Conservation (phyloP, 305 asterid species). For the Lippia alba region DNA sequence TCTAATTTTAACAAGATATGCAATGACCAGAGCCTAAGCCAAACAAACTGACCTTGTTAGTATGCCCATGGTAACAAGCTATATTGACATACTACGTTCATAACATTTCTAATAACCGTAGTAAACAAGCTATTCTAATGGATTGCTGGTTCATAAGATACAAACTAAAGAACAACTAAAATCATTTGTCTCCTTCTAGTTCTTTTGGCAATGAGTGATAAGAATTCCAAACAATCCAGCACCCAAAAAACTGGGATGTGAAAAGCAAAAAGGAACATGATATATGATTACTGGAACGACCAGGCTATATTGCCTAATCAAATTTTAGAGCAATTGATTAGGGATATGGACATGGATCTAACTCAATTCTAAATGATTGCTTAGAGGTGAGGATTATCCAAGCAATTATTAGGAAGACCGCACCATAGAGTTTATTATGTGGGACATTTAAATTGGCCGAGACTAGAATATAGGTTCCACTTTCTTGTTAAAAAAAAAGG, state of each 20-base stretch:
- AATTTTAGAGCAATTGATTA: conserved; percentile 1
- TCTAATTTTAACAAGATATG: not conserved
- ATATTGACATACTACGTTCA: too few species aligned
- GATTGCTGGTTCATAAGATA: conserved; percentile 3
- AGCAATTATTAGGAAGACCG: not conserved
- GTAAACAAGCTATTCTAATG: not conserved
- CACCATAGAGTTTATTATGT: too few species aligned
- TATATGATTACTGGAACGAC: not conserved
- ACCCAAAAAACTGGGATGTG: not conserved
- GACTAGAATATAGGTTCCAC: not conserved
- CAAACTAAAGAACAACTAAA: not conserved
- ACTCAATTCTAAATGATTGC: too few species aligned
- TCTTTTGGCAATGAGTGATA: conserved; percentile 1
- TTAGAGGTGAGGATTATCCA: not conserved
- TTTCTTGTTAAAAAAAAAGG: too few species aligned
- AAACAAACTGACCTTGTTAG: not conserved
- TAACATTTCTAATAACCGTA: too few species aligned
- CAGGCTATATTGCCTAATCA: not conserved
- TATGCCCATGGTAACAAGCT: too few species aligned
- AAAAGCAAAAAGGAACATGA: not conserved
- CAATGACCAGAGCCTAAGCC: conserved; percentile 6
- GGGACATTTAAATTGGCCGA: not conserved
- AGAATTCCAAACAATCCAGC: not conserved
- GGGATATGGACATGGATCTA: not conserved
- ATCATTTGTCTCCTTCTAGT: not conserved